Percentiles rank a stretch among this genome's conserved stretches.
Evolutionary conservation across 2,329 filamentous ascomycete species (phyloP).

Genomic region (Beauveria caledonica): DNA sequence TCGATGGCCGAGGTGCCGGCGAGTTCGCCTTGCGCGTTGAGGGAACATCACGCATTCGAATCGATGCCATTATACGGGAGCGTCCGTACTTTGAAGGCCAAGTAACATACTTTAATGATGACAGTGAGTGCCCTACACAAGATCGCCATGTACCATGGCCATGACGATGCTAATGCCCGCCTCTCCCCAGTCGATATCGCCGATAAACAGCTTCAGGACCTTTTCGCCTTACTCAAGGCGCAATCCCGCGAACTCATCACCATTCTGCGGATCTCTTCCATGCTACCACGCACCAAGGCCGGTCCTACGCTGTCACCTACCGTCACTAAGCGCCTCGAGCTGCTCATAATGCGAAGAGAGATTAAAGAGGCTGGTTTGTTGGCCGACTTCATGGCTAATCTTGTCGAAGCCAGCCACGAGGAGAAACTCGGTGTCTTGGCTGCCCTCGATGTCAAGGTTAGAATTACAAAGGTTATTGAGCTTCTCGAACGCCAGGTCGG

Average conservation of each 20-base stretch:
- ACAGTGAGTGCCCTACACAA: conserved; percentile 38
- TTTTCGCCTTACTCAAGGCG: conserved; percentile 75
- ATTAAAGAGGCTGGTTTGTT: conserved; percentile 74
- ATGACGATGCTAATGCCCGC: not conserved
- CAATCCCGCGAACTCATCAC: conserved; percentile 80
- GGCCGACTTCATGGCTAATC: conserved; percentile 94
- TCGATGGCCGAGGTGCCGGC: conserved; percentile 65
- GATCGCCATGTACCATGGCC: not conserved
- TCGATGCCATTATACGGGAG: conserved; percentile 60
- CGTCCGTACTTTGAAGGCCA: conserved; percentile 81
- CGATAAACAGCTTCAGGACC: conserved; percentile 57
- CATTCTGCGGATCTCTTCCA: conserved; percentile 72
- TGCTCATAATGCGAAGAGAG: conserved; percentile 78
- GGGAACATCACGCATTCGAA: conserved; percentile 66
- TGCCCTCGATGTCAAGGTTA: conserved; percentile 68
- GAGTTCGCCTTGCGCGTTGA: conserved; percentile 84
- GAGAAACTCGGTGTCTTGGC: conserved; percentile 84
- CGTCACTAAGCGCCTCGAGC: conserved; percentile 77
- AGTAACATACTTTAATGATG: conserved; percentile 63
- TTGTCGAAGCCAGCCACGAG: conserved; percentile 79
- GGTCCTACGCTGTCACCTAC: conserved; percentile 66
- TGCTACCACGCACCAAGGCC: conserved; percentile 63
- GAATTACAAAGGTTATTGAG: conserved; percentile 75
- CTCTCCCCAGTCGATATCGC: conserved; percentile 20
- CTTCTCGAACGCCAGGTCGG: conserved; percentile 75